Percentiles rank a stretch among this genome's conserved stretches.
These are phyloP conservation scores for Saccharomycopsis fermentans DNA, from an alignment of 805 yeast species.

Conservation along the genomic window DNA sequence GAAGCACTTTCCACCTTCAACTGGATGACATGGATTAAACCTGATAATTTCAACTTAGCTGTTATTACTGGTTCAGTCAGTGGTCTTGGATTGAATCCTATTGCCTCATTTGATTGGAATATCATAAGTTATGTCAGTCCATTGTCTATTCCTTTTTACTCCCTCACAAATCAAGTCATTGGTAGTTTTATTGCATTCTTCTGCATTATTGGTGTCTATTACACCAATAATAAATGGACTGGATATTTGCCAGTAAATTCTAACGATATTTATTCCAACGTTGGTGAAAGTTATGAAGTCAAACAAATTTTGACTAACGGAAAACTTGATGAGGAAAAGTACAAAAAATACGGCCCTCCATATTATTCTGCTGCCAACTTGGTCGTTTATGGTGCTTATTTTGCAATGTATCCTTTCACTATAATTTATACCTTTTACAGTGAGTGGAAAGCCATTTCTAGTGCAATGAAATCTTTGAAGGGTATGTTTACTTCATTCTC, in stretches of 20 bases:
- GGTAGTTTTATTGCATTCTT: constrained; percentile 29
- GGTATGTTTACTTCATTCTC: constrained; percentile 22
- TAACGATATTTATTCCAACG: constrained; percentile 42
- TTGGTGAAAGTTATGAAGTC: constrained; percentile 39
- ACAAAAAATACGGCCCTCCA: constrained; percentile 52
- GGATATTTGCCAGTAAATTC: constrained; percentile 35
- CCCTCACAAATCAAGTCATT: constrained; percentile 24
- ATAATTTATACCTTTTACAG: constrained; percentile 38
- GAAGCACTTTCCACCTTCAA: constrained; percentile 34
- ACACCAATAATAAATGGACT: constrained; percentile 32
- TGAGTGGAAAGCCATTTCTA: constrained; percentile 35
- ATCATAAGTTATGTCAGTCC: constrained; percentile 26
- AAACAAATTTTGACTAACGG: constrained; percentile 36
- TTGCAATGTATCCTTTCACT: constrained; percentile 46
- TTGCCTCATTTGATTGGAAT: constrained; percentile 47
- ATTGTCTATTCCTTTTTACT: constrained; percentile 37
- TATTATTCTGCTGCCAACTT: constrained; percentile 54
- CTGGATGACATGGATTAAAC: constrained; percentile 53
- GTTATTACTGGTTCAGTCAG: constrained; percentile 35
- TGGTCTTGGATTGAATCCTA: constrained; percentile 46
- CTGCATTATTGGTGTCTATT: constrained; percentile 29
- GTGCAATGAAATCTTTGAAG: constrained; percentile 30
- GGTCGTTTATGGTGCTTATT: constrained; percentile 47
- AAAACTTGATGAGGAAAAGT: constrained; percentile 36
- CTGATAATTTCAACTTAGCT: constrained; percentile 38